Percentiles rank a stretch among this genome's conserved stretches.
Conservation (phyloP, 2,329 filamentous ascomycete genomes). For the Colletotrichum sp. region DNA sequence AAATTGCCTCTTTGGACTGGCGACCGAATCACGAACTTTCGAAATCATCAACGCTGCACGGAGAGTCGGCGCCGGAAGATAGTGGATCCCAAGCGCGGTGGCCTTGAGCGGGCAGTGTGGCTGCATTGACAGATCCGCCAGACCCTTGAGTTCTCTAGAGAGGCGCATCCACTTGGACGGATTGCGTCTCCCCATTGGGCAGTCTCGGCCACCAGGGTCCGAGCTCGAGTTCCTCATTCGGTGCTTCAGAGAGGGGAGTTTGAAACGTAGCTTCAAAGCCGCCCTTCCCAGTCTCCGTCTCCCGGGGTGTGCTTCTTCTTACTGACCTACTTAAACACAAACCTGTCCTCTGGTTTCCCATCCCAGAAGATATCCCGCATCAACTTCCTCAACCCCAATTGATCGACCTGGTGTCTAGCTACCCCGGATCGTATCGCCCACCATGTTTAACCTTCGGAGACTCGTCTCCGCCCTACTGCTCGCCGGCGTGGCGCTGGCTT, state of each 20-base stretch:
- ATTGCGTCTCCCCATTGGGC: slow-evolving; percentile 17
- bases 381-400: background rate
- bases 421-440: slow-evolving; percentile 30
- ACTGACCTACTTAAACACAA: slow-evolving; percentile 3
- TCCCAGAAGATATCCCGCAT: slow-evolving; percentile 1
- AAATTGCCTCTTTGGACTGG: background rate
- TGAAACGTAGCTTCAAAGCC: slow-evolving; percentile 18
- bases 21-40: slow-evolving; percentile 10
- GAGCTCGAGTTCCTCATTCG: slow-evolving; percentile 17
- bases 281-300: background rate
- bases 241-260: slow-evolving; percentile 20
- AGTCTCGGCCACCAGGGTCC: slow-evolving; percentile 17
- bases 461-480: slow-evolving; percentile 77
- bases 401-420: slow-evolving; percentile 11
- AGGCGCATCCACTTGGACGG: background rate
- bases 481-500: slow-evolving; percentile 74
- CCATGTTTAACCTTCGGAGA: slow-evolving; percentile 78
- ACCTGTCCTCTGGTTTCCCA: slow-evolving; percentile 2
- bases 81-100: background rate
- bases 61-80: slow-evolving; percentile 19
- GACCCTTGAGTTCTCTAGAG: background rate
- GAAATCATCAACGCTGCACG: background rate
- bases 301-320: background rate
- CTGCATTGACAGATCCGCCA: slow-evolving; percentile 1
- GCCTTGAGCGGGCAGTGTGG: background rate